These are phyloP conservation scores for Pichia norvegensis DNA, from an alignment of 1,139 yeast species.

Conservation along the genomic window DNA sequence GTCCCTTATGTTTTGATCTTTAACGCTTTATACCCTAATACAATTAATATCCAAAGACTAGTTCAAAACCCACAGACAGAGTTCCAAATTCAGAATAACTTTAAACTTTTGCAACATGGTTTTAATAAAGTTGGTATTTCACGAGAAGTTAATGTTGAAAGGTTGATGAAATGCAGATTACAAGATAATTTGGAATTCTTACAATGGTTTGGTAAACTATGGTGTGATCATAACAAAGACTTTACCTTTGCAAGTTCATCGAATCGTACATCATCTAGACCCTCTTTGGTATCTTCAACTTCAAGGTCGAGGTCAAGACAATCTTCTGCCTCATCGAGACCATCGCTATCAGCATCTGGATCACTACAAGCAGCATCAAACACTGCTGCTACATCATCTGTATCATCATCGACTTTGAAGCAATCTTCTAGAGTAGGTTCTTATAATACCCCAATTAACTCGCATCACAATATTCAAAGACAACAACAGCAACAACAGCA, in stretches of 20 bases:
- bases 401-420: neutral
- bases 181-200: constrained; percentile 91
- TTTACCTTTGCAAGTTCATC: constrained; percentile 28
- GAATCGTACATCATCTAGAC: neutral
- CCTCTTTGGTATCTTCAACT: neutral
- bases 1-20: constrained; percentile 90
- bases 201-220: constrained; percentile 82
- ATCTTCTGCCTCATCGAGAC: neutral
- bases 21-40: constrained; percentile 73
- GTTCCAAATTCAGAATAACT: constrained; percentile 72
- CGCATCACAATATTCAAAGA: neutral
- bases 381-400: neutral
- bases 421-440: neutral
- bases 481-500: neutral
- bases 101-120: constrained; percentile 74
- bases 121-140: constrained; percentile 66
- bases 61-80: constrained; percentile 60
- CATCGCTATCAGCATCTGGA: neutral
- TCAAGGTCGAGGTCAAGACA: neutral
- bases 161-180: constrained; percentile 74
- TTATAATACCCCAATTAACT: neutral
- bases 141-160: constrained; percentile 73
- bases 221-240: constrained; percentile 72
- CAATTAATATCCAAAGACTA: constrained; percentile 66
- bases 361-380: neutral